phyloP scores from a whole-genome alignment of 2,329 filamentous ascomycete species.

The Apiospora sp. region DNA sequence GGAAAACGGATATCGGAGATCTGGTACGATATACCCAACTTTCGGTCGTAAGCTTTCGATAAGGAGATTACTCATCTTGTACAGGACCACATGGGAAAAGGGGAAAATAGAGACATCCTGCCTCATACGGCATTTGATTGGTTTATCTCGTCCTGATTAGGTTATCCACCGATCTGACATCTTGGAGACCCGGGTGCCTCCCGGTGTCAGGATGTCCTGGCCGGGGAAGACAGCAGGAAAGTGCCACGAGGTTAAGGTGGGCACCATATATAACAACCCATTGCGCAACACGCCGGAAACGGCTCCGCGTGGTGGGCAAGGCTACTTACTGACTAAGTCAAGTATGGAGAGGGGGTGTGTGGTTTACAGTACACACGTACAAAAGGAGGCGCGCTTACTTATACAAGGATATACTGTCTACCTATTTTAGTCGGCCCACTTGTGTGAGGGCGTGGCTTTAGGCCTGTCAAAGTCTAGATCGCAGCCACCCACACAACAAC shows the following conservation, averaged over 20 bases:
- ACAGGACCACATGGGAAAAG: neutral
- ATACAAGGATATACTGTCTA: neutral
- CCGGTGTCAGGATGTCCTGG: neutral
- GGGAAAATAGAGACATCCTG: neutral
- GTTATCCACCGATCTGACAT: neutral
- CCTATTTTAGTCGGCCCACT: neutral
- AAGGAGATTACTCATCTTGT: neutral
- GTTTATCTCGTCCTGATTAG: neutral
- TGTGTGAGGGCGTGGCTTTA: neutral
- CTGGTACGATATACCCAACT: neutral
- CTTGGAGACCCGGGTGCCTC: neutral
- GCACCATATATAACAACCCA: neutral
- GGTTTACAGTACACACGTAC: neutral
- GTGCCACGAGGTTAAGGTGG: slow-evolving; percentile 11
- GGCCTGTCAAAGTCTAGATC: neutral
- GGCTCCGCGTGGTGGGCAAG: neutral
- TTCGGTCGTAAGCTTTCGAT: neutral
- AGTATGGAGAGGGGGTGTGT: neutral
- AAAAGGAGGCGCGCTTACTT: neutral
- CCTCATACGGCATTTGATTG: neutral
- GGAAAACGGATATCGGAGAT: neutral
- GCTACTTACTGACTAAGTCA: neutral
- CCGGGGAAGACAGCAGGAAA: neutral
- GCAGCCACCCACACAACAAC: neutral
- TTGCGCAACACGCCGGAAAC: slow-evolving; percentile 9